These are phyloP conservation scores for Akanthomyces muscarius DNA, from an alignment of 2,329 filamentous ascomycete genomes.

Conservation along the genomic window DNA sequence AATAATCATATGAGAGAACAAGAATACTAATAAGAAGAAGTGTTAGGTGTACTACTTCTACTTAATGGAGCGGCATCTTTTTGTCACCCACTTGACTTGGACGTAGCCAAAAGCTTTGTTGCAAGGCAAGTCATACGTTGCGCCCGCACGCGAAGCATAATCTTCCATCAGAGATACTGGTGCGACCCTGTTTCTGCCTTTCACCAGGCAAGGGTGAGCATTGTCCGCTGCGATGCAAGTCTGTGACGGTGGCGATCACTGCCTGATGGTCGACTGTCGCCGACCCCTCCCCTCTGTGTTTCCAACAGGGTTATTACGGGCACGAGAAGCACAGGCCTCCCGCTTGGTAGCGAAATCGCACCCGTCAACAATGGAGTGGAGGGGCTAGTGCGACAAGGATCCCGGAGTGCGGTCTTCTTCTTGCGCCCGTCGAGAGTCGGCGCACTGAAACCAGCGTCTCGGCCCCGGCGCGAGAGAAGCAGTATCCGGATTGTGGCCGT, in stretches of 20 bases:
- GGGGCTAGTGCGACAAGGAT: neutral
- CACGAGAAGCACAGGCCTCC: constrained; percentile 10
- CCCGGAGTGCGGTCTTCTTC: neutral
- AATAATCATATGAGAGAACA: too few species aligned
- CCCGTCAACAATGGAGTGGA: neutral
- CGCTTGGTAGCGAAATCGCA: constrained; percentile 12
- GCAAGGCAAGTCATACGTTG: neutral
- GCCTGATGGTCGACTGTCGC: neutral
- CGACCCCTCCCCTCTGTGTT: neutral
- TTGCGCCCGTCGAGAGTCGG: neutral
- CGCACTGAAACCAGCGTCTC: constrained; percentile 9
- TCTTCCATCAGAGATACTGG: too few species aligned
- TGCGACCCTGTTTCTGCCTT: too few species aligned
- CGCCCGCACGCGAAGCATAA: neutral
- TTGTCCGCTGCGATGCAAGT: neutral
- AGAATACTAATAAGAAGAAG: too few species aligned
- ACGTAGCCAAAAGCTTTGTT: neutral
- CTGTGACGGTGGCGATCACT: neutral
- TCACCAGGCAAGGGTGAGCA: neutral
- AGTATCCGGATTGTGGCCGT: neutral
- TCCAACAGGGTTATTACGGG: neutral
- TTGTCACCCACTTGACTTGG: too few species aligned
- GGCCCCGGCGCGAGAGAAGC: neutral
- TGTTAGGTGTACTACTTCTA: too few species aligned
- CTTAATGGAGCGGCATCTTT: too few species aligned